phyloP scores from a whole-genome alignment of 1,284 basidiomycete genomes.

The Trametes pubescens region DNA sequence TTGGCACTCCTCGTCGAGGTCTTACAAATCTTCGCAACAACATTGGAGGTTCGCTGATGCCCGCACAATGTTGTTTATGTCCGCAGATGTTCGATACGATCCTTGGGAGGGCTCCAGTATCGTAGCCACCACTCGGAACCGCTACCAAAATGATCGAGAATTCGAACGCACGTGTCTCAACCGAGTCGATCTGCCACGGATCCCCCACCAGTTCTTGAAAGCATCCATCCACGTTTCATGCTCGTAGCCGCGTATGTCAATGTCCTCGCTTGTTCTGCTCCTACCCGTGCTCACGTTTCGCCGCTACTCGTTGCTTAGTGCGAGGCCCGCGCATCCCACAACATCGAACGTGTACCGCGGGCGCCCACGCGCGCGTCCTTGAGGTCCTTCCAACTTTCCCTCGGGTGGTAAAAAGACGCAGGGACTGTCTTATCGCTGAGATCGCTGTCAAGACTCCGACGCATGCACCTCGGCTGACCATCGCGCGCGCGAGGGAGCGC shows the following conservation, averaged over 20 bases:
- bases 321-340: slow-evolving; percentile 3
- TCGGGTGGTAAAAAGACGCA: not conserved
- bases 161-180: slow-evolving; percentile 19
- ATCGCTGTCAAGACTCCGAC: slow-evolving; percentile 17
- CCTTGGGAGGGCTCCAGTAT: no score
- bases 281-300: slow-evolving; percentile 14
- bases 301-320: not conserved
- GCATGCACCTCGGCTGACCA: slow-evolving; percentile 17
- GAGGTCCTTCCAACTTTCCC: not conserved
- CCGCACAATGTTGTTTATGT: no score
- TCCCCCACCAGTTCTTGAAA: not conserved
- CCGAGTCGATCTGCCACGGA: no score
- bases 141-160: not conserved
- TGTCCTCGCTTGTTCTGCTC: not conserved
- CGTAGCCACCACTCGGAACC: not conserved
- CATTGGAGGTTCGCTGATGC: no score
- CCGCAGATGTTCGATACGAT: no score
- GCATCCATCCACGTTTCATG: slow-evolving; percentile 9
- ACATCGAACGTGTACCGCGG: slow-evolving; percentile 15
- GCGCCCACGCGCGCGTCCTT: slow-evolving; percentile 8
- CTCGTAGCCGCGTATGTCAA: not conserved
- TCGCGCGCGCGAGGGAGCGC: not conserved
- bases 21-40: no score
- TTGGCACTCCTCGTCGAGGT: no score
- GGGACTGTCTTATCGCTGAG: slow-evolving; percentile 7